Base-by-base conservation (phyloP, 345 rosid species). In the Populus deltoides region DNA sequence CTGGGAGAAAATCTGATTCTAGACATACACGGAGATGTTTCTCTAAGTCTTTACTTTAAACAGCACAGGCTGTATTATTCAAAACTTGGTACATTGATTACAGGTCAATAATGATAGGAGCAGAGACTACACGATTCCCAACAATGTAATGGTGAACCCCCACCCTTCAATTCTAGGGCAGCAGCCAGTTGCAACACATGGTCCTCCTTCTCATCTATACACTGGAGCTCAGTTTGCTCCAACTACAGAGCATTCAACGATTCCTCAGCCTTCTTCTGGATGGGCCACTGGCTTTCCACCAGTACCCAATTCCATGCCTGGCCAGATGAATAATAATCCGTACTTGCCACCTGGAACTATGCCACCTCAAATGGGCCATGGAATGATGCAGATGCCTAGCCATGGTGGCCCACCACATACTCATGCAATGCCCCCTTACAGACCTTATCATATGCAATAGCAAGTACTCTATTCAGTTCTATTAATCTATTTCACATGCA, bases 61-160 rank as follows among this genome's bases (percentile, higher is more conserved):
- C 69, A 49, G 12, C 15, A 35, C 27, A 29, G 20, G 1, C 0
- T 73, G 22, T 63, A 65, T 47, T 15, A 22, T 66, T 75, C 6
- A 73, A 18, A 47, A 22, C 57, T 53, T 41, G 70, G n/a, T 66
- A 36, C 76, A 66, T 35, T 74, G 47, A 27, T 73, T 87, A 55
- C 91, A 94, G 98, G 90, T 90, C 77, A 93, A 92, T 85, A 95
- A 93, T 68, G 99, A 93, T 70, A 80, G 99, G 79, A 93, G 98
- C 85, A 88, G 98, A 85, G 99, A 95, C 79, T 95, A 93, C 78
- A 92, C 99, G 1, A 70, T 89, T 57, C 90, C 97, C 27, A 87
- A 80, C 88, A 71, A 89, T 39, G 82, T 85, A 3, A 82, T 87
- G 86, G 57, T 82, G 68, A 88, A 80, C 78, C 70, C 86, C 8